Evolutionary conservation across 345 rosid species (phyloP), one percentile per base, ranked within the genome.

Genomic region (Murraya paniculata): DNA sequence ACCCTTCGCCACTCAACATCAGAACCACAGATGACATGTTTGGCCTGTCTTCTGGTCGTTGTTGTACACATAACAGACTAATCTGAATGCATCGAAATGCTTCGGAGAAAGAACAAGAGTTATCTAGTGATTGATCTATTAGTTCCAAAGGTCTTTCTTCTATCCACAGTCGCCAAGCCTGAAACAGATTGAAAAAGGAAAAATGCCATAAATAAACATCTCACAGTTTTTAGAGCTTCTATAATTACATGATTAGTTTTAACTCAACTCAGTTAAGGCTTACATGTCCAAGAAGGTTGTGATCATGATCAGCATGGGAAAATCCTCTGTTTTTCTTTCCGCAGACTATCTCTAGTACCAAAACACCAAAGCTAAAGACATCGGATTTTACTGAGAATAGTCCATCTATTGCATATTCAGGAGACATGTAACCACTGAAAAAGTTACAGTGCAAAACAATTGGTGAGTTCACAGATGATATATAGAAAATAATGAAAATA

Each of bases 361-460:
- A 27, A 11, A 84, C 82, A 9, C 87, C 81, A 21, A 72, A 86
- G 81, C 84, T 86, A 30, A 81, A 80, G 22, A 82, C 85, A 33
- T 82, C 85, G 0, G 84, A 84, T 72, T 84, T 80, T n/a, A 82
- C 39, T 16, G 84, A 86, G 66, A 86, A 82, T 4, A 75, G 28
- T 22, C 79, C 78, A 18, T 68, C 71, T 30, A 80, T 50, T 22
- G 82, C 79, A 76, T 82, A 82, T 50, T 84, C 82, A 0, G 76
- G 85, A 56, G 82, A 73, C 84, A 78, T 83, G 53, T 83, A 81
- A 25, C 84, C 86, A 64, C 86, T 81, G 67, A 70, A 62, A 27
- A 57, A 38, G 7, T 71, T 13, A n/a, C n/a, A 27, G 25, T 18
- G 36, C 27, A 36, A 25, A 19, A 18, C 19, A 6, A 48, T 13